Percentiles rank a stretch among this genome's conserved stretches.
Evolutionary conservation across 805 yeast species (phyloP).

Genomic region (Ogataea pini): DNA sequence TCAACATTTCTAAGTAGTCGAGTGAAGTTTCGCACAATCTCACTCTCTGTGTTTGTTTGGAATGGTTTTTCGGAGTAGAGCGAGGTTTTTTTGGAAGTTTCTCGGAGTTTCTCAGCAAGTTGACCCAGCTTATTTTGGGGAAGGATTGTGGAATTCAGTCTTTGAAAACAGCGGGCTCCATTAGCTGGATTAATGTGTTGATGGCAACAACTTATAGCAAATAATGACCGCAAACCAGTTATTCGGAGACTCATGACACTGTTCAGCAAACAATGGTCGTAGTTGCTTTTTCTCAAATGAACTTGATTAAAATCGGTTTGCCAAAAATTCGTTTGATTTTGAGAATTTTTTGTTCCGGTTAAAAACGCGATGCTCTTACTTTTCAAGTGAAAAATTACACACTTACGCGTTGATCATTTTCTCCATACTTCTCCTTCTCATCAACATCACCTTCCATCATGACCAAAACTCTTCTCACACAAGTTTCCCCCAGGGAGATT

Average conservation of each 20-base stretch:
- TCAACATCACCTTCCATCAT: constrained; percentile 5
- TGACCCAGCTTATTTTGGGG: not conserved
- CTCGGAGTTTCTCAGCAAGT: not conserved
- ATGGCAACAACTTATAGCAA: not conserved
- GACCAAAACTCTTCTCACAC: constrained; percentile 11
- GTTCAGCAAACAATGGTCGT: too few relatives aligned
- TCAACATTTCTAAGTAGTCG: constrained; percentile 4
- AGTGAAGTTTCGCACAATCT: constrained; percentile 15
- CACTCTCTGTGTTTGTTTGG: constrained; percentile 15
- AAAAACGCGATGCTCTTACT: too few relatives aligned
- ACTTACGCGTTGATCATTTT: not conserved
- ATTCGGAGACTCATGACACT: not conserved
- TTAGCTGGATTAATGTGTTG: too few relatives aligned
- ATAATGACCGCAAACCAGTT: not conserved
- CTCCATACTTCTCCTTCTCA: not conserved
- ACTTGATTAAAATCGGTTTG: too few relatives aligned
- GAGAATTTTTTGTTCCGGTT: too few relatives aligned
- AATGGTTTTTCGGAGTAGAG: constrained; percentile 12
- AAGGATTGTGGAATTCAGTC: not conserved
- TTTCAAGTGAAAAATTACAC: too few relatives aligned
- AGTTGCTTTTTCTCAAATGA: too few relatives aligned
- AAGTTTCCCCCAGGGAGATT: constrained; percentile 11
- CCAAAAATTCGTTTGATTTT: too few relatives aligned
- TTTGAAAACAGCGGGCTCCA: too few relatives aligned
- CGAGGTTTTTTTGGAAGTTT: not conserved